Percentiles rank a stretch among this genome's conserved stretches.
These are phyloP conservation scores for Penicillium griseofulvum DNA, from an alignment of 2,329 filamentous ascomycete species.

Conservation along the genomic window DNA sequence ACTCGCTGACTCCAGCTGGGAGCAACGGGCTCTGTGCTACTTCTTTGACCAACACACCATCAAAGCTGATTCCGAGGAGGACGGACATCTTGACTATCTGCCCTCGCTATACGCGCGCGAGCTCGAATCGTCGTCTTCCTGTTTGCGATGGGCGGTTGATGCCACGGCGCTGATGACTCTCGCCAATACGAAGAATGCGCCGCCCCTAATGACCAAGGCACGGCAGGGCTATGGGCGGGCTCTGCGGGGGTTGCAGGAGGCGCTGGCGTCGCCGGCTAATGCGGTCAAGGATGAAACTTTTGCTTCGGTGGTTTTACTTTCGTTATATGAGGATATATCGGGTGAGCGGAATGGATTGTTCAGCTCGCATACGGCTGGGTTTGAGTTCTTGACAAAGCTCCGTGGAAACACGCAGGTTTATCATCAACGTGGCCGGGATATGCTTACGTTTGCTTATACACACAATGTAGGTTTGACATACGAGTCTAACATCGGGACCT, in stretches of 20 bases:
- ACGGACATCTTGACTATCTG: constrained; percentile 38
- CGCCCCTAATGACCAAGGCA: constrained; percentile 28
- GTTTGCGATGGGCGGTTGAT: constrained; percentile 36
- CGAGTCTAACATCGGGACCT: neutral
- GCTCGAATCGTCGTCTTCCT: constrained; percentile 22
- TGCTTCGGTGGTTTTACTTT: constrained; percentile 37
- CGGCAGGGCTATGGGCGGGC: constrained; percentile 34
- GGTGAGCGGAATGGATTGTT: constrained; percentile 36
- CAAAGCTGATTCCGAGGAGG: constrained; percentile 22
- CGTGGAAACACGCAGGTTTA: constrained; percentile 32
- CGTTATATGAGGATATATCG: constrained; percentile 40
- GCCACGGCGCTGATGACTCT: constrained; percentile 37
- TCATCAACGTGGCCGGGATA: constrained; percentile 32
- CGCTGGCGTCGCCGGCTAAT: constrained; percentile 28
- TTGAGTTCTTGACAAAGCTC: constrained; percentile 36
- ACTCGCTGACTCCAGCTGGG: constrained; percentile 33
- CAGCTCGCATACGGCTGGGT: constrained; percentile 38
- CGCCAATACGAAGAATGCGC: constrained; percentile 29
- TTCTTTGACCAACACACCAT: constrained; percentile 44
- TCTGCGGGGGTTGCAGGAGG: constrained; percentile 29
- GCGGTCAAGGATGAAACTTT: constrained; percentile 39
- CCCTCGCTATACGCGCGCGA: constrained; percentile 35
- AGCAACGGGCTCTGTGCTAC: constrained; percentile 40
- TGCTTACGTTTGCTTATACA: constrained; percentile 39
- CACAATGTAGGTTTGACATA: constrained; percentile 32